Evolutionary conservation across 2,329 filamentous ascomycete genomes (phyloP).

Genomic region (Cytospora mali): DNA sequence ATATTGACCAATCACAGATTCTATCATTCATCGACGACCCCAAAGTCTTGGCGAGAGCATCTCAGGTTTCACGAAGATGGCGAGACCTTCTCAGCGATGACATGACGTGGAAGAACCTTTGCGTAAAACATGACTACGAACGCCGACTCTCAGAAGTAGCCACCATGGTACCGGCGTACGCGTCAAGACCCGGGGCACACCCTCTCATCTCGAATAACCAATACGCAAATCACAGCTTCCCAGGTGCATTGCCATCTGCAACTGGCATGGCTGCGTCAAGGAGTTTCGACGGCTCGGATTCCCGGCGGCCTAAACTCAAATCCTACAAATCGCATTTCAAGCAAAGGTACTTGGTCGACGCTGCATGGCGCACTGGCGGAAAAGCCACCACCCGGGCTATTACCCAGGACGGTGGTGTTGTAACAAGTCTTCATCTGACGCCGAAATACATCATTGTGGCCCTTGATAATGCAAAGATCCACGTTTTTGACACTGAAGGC

Average conservation of each 20-base stretch:
- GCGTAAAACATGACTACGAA: conserved; percentile 90
- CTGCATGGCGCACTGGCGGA: conserved; percentile 94
- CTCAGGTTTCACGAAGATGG: conserved; percentile 95
- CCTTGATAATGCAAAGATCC: conserved; percentile 96
- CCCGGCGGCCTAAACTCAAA: conserved; percentile 64
- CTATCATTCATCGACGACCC: conserved; percentile 97
- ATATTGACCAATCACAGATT: conserved; percentile 59
- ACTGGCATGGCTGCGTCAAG: conserved; percentile 46
- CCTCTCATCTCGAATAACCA: conserved; percentile 40
- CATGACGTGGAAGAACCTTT: conserved; percentile 97
- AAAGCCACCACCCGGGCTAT: conserved; percentile 82
- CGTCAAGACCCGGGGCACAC: conserved; percentile 38
- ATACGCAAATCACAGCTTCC: conserved; percentile 45
- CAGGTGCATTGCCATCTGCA: conserved; percentile 45
- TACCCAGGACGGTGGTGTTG: conserved; percentile 93
- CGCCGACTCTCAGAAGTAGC: conserved; percentile 58
- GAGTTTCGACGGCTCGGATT: conserved; percentile 56
- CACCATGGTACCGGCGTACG: conserved; percentile 37
- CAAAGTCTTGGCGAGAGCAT: conserved; percentile 87
- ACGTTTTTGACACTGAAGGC: conserved; percentile 93
- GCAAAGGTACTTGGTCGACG: conserved; percentile 94
- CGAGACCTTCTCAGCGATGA: conserved; percentile 92
- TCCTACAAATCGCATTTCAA: conserved; percentile 98
- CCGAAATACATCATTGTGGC: conserved; percentile 97
- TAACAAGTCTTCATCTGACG: conserved; percentile 92